These are phyloP conservation scores for Multifurca ochricompacta DNA, from an alignment of 768 basidiomycete genomes.

Conservation along the genomic window DNA sequence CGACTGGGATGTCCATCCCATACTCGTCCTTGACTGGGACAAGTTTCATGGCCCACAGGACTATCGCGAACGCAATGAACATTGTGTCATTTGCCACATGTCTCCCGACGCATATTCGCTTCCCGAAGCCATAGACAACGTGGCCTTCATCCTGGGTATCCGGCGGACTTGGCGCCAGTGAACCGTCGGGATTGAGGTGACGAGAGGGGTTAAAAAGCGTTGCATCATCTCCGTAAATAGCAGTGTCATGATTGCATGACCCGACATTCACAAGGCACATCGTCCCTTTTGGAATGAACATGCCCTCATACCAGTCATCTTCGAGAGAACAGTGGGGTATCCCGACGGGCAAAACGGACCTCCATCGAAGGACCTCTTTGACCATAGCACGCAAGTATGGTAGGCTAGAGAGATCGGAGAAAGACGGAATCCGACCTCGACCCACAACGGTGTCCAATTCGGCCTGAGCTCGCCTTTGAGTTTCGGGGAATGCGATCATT, in stretches of 20 bases:
- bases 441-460: conserved; percentile 24
- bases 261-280: conserved; percentile 28
- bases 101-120: conserved; percentile 30
- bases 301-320: conserved; percentile 28
- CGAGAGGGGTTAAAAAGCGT: conserved; percentile 24
- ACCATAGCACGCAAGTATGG: conserved; percentile 23
- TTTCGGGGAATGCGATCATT: conserved; percentile 22
- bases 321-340: conserved; percentile 19
- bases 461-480: conserved; percentile 19
- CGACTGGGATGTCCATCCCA: conserved; percentile 15
- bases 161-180: conserved; percentile 17
- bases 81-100: conserved; percentile 30
- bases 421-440: conserved; percentile 14
- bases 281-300: conserved; percentile 32
- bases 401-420: conserved; percentile 18
- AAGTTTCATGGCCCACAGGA: conserved; percentile 26
- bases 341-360: conserved; percentile 16
- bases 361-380: conserved; percentile 21
- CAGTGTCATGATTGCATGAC: conserved; percentile 26
- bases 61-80: conserved; percentile 29
- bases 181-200: conserved; percentile 24
- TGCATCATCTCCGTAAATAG: conserved; percentile 26
- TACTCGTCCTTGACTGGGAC: conserved; percentile 9
- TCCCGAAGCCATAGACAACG: conserved; percentile 27
- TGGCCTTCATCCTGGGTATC: conserved; percentile 29